Percentiles rank a stretch among this genome's conserved stretches.
Evolutionary conservation across 2,329 filamentous ascomycete genomes (phyloP).

Genomic region (Cladophialophora chaetospira): DNA sequence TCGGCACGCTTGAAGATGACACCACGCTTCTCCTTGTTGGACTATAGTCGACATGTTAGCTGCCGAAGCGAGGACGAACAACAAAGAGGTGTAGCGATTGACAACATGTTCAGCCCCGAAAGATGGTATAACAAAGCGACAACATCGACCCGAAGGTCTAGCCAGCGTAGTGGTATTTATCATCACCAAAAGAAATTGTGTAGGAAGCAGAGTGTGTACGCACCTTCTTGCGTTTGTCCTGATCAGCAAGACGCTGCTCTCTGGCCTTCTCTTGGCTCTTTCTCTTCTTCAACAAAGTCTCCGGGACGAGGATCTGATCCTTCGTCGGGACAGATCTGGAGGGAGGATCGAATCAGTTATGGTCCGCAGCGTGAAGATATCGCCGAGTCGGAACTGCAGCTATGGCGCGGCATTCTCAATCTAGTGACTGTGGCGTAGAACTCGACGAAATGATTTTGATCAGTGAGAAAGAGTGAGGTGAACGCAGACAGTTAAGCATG

Average conservation of each 20-base stretch:
- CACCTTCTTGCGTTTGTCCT: slow-evolving; percentile 89
- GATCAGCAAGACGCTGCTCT: slow-evolving; percentile 77
- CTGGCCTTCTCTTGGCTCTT: slow-evolving; percentile 99
- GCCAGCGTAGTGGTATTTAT: slow-evolving; percentile 81
- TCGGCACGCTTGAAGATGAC: slow-evolving; percentile 99
- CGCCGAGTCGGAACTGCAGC: slow-evolving; percentile 92
- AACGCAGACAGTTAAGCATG: slow-evolving; percentile 13
- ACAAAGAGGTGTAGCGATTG: background rate
- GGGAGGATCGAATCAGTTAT: slow-evolving; percentile 61
- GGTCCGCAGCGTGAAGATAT: slow-evolving; percentile 73
- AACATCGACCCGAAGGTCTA: slow-evolving; percentile 93
- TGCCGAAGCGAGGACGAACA: slow-evolving; percentile 36
- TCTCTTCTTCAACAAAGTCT: slow-evolving; percentile 99
- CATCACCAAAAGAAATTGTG: slow-evolving; percentile 68
- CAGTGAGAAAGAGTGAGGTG: slow-evolving; percentile 57
- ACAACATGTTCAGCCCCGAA: slow-evolving; percentile 80
- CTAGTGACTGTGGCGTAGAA: slow-evolving; percentile 63
- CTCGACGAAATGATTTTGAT: slow-evolving; percentile 81
- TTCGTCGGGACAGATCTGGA: slow-evolving; percentile 85
- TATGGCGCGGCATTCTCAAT: slow-evolving; percentile 87
- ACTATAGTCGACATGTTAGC: slow-evolving; percentile 54
- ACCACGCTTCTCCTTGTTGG: slow-evolving; percentile 97
- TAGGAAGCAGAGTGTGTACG: slow-evolving; percentile 49
- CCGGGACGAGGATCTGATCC: slow-evolving; percentile 94
- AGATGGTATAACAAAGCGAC: slow-evolving; percentile 96